Conservation (phyloP, 352 stramenopile species). For the Phytophthora chlamydospora region DNA sequence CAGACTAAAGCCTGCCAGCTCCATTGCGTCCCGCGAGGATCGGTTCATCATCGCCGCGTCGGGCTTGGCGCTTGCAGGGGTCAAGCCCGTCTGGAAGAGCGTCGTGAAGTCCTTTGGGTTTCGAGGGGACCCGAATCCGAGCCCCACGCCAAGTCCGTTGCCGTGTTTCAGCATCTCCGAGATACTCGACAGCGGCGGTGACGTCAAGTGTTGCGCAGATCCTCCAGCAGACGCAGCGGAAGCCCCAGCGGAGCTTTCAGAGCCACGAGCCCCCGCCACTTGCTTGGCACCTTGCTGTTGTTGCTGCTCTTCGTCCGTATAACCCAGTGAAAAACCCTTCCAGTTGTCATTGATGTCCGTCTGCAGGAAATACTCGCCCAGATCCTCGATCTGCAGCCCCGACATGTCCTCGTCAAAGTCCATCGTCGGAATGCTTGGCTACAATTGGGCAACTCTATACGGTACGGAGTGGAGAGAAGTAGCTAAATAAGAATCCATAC, state of each 20-base stretch:
- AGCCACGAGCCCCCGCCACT: conserved; percentile 5
- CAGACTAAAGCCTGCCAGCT: conserved; percentile 48
- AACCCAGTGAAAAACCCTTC: conserved; percentile 76
- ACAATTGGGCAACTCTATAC: background rate
- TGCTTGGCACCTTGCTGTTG: conserved; percentile 20
- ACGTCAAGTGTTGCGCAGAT: conserved; percentile 37
- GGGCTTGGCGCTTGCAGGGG: conserved; percentile 29
- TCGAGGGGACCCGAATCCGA: conserved; percentile 33
- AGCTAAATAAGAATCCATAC: too few relatives aligned
- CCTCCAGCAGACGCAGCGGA: conserved; percentile 13
- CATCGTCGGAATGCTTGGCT: conserved; percentile 32
- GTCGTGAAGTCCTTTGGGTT: conserved; percentile 35
- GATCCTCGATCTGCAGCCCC: conserved; percentile 73
- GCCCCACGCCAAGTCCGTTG: conserved; percentile 26
- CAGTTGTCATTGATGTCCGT: conserved; percentile 65
- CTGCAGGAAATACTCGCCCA: conserved; percentile 76
- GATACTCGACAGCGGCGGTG: conserved; percentile 50
- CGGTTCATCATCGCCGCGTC: conserved; percentile 35
- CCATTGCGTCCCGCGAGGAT: conserved; percentile 35
- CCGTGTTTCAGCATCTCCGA: conserved; percentile 52
- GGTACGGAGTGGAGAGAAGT: background rate
- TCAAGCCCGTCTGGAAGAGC: conserved; percentile 33
- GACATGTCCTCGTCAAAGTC: conserved; percentile 78
- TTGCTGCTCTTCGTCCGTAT: conserved; percentile 55
- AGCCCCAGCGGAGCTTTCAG: background rate